Evolutionary conservation across 129 eudicot genomes (phyloP).

Genomic region (Artemisia annua): DNA sequence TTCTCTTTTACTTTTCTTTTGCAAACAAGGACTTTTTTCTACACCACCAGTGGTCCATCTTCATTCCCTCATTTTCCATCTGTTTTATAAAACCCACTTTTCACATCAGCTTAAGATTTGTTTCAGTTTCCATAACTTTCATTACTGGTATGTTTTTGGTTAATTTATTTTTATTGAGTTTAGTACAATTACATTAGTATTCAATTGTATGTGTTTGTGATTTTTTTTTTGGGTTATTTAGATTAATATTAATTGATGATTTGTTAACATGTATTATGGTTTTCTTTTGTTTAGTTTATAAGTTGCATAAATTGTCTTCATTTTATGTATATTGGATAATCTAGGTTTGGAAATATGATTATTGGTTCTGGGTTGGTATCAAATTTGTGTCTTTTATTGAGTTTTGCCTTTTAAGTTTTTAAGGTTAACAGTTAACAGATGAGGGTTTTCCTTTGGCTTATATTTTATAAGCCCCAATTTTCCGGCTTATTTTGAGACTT

Average conservation of each 20-base stretch:
- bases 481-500: no score
- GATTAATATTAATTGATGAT: constrained; percentile 13
- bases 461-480: no score
- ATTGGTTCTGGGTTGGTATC: not conserved
- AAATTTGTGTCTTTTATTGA: constrained; percentile 16
- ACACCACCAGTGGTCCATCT: constrained; percentile 33
- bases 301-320: not conserved
- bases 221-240: constrained; percentile 6
- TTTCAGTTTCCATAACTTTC: not conserved
- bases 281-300: constrained; percentile 1
- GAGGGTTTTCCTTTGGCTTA: no score
- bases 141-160: constrained; percentile 19
- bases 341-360: no score
- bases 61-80: constrained; percentile 19
- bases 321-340: no score
- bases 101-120: constrained; percentile 12
- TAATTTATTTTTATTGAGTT: not conserved
- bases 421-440: no score
- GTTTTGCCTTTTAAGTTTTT: constrained; percentile 4
- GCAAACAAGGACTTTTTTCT: constrained; percentile 19
- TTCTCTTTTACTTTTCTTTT: constrained; percentile 9
- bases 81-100: not conserved
- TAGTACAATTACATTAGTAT: not conserved
- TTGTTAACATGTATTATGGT: not conserved
- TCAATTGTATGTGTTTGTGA: not conserved